Conservation (phyloP, 139 green algal genomes). For the Volvox africanus region DNA sequence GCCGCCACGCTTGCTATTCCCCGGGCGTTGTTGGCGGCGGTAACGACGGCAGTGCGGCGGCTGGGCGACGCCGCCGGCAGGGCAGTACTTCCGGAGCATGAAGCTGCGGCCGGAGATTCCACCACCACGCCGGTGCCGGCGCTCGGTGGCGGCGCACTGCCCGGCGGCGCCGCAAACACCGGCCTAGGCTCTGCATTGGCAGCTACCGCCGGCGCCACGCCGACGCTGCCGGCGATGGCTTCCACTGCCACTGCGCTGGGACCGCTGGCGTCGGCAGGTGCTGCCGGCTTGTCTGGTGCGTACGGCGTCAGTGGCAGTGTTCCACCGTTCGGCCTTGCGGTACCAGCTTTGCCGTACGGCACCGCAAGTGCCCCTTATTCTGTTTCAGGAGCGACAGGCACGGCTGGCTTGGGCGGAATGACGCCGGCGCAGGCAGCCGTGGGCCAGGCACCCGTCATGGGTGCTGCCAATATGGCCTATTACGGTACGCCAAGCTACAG, state of each 20-base stretch:
- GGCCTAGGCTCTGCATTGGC: constrained; percentile 6
- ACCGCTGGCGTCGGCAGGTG: background rate
- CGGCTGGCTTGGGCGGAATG: background rate
- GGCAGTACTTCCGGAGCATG: constrained; percentile 27
- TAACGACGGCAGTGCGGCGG: background rate
- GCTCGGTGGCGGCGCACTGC: constrained; percentile 20
- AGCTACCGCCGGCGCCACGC: constrained; percentile 4
- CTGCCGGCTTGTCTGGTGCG: background rate
- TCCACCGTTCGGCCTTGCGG: background rate
- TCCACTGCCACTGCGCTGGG: background rate
- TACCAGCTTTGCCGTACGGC: constrained; percentile 4
- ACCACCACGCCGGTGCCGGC: background rate
- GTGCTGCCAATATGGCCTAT: no score
- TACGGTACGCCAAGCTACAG: background rate
- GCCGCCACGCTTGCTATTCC: background rate
- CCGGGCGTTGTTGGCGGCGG: background rate
- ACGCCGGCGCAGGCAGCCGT: background rate
- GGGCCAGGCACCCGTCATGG: background rate
- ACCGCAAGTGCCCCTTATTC: background rate
- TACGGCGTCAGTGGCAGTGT: background rate
- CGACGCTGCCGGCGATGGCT: constrained; percentile 19
- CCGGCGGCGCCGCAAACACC: background rate
- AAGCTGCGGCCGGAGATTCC: background rate
- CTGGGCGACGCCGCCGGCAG: constrained; percentile 34
- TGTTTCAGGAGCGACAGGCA: background rate